A percentile compares a stretch with the other conserved stretches of the same genome.
Conservation (phyloP, 371 early-diverging fungal genomes). For the Mortierella sp. region DNA sequence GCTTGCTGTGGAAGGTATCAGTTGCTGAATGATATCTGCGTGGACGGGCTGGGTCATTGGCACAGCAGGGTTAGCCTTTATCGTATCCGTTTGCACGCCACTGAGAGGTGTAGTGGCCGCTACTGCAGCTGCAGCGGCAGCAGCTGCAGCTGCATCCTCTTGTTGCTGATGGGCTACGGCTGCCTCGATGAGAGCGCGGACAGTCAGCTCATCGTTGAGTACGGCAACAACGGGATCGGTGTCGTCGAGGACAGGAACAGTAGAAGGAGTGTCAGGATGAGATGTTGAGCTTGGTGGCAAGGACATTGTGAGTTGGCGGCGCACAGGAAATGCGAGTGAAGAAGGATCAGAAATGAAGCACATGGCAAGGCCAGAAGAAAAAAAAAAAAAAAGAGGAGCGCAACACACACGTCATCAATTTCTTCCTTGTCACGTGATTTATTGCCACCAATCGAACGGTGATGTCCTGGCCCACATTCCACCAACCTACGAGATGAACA, state of each 20-base stretch:
- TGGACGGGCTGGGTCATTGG: conserved; percentile 13
- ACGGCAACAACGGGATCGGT: conserved; percentile 21
- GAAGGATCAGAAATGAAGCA: conserved; percentile 9
- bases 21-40: conserved; percentile 17
- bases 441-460: not conserved
- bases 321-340: conserved; percentile 43
- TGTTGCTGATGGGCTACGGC: conserved; percentile 36
- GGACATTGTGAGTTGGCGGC: conserved; percentile 17
- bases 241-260: not conserved
- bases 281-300: conserved; percentile 28
- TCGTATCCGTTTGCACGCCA: conserved; percentile 4
- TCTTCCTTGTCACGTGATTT: not conserved
- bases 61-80: conserved; percentile 2
- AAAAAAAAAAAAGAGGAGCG: not conserved
- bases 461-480: no score
- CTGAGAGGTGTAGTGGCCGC: not conserved
- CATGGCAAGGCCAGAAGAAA: conserved; percentile 4
- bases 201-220: conserved; percentile 23
- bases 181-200: conserved; percentile 36
- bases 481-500: conserved; percentile 79
- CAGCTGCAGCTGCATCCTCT: conserved; percentile 21
- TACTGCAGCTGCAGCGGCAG: conserved; percentile 27
- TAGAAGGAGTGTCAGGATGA: conserved; percentile 2
- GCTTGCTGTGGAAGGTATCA: conserved; percentile 14
- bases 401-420: not conserved